Evolutionary conservation across 2,329 filamentous ascomycete species (phyloP).

Genomic region (Paecilomyces formosus): DNA sequence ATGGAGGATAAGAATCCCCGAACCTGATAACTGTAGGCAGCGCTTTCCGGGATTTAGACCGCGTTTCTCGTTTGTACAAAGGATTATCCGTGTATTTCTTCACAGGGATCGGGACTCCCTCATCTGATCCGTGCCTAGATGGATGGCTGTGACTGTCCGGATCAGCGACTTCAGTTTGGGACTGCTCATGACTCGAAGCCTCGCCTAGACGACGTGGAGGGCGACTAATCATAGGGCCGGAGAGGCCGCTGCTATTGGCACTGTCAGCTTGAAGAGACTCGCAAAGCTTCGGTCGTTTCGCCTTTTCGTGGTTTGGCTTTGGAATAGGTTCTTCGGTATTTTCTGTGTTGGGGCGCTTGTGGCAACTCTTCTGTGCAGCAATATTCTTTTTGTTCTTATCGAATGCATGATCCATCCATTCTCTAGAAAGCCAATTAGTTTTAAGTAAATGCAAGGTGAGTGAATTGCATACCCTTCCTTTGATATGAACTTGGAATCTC

Average conservation of each 20-base stretch:
- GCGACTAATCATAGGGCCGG: slow-evolving; percentile 1
- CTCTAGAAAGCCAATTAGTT: slow-evolving; percentile 14
- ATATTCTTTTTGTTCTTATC: slow-evolving; percentile 8
- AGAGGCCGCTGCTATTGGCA: slow-evolving; percentile 2
- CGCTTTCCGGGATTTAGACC: slow-evolving; percentile 20
- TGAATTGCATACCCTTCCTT: slow-evolving; percentile 19
- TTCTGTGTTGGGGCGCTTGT: slow-evolving; percentile 11
- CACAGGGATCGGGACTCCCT: slow-evolving; percentile 19
- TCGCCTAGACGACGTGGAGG: slow-evolving; percentile 5
- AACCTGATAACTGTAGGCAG: slow-evolving; percentile 11
- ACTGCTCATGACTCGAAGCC: not conserved
- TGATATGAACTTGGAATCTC: slow-evolving; percentile 5
- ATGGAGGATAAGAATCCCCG: slow-evolving; percentile 6
- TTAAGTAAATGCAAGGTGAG: not conserved
- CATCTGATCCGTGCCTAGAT: slow-evolving; percentile 3
- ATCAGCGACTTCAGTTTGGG: slow-evolving; percentile 1
- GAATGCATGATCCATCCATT: slow-evolving; percentile 27
- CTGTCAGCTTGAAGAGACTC: slow-evolving; percentile 18
- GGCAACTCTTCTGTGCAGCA: slow-evolving; percentile 1
- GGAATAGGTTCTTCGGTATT: slow-evolving; percentile 2
- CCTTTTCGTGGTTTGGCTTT: slow-evolving; percentile 4
- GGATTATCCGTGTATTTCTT: slow-evolving; percentile 14
- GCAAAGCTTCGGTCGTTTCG: slow-evolving; percentile 23
- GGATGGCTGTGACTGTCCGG: slow-evolving; percentile 6
- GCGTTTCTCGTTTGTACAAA: slow-evolving; percentile 17